phyloP scores from a whole-genome alignment of 371 early-diverging fungal species.

The Mortierella sp. region DNA sequence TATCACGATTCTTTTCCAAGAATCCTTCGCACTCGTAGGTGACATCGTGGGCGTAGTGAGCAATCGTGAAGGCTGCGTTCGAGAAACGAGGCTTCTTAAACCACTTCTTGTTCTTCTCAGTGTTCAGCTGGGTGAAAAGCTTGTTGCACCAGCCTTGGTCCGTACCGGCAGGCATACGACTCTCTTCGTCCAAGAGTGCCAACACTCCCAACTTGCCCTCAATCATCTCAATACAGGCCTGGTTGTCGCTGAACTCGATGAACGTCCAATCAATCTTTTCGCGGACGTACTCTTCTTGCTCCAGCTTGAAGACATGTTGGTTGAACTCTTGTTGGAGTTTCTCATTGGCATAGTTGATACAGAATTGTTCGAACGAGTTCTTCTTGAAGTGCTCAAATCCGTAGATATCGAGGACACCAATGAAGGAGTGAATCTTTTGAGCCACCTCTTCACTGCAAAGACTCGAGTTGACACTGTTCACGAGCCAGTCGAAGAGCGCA shows the following conservation, averaged over 20 bases:
- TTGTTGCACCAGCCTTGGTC: slow-evolving; percentile 86
- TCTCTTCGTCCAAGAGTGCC: slow-evolving; percentile 94
- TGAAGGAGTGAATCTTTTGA: slow-evolving; percentile 70
- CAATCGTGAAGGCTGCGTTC: slow-evolving; percentile 79
- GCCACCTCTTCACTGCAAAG: slow-evolving; percentile 69
- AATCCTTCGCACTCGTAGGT: slow-evolving; percentile 93
- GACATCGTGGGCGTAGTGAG: slow-evolving; percentile 93
- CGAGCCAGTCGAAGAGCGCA: slow-evolving; percentile 93
- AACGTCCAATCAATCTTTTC: slow-evolving; percentile 92
- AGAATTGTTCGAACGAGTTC: slow-evolving; percentile 99
- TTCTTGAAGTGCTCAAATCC: slow-evolving; percentile 97
- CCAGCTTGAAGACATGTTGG: slow-evolving; percentile 90
- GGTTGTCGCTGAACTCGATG: slow-evolving; percentile 97
- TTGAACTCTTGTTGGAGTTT: slow-evolving; percentile 98
- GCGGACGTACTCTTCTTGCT: slow-evolving; percentile 94
- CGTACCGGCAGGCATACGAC: slow-evolving; percentile 89
- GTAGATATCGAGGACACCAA: slow-evolving; percentile 96
- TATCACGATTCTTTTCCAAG: slow-evolving; percentile 98
- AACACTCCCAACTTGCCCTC: slow-evolving; percentile 97
- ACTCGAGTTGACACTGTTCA: slow-evolving; percentile 82
- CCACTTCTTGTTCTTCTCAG: slow-evolving; percentile 73
- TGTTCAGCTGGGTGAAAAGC: slow-evolving; percentile 79
- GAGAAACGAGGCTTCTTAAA: slow-evolving; percentile 94
- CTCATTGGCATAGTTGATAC: slow-evolving; percentile 98
- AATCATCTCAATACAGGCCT: slow-evolving; percentile 98